Conservation (phyloP, 2,329 filamentous ascomycete genomes). For the Furcasterigmium furcatum region DNA sequence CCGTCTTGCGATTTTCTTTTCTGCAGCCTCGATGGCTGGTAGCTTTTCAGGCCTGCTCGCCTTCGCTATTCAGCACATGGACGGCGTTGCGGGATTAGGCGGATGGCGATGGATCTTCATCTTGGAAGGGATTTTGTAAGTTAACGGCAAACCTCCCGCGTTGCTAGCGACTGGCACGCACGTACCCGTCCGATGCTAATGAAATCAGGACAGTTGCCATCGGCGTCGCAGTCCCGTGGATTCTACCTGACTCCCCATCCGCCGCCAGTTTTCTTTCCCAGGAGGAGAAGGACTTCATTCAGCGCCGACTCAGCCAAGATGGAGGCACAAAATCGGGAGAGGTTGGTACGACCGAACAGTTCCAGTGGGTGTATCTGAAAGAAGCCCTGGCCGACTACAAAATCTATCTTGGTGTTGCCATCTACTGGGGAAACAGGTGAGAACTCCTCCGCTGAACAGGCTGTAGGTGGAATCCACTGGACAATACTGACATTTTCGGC, state of each 20-base stretch:
- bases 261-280: conserved; percentile 41
- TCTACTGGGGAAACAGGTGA: conserved; percentile 25
- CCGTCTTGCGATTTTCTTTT: conserved; percentile 30
- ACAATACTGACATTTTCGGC: too few species aligned
- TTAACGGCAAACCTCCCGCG: too few species aligned
- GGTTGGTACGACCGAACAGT: conserved; percentile 44
- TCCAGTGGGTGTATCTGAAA: conserved; percentile 19
- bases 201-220: too few species aligned
- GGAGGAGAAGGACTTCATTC: conserved; percentile 31
- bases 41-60: conserved; percentile 55
- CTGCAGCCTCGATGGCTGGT: conserved; percentile 43
- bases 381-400: conserved; percentile 37
- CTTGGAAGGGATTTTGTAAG: conserved; percentile 55
- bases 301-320: background rate
- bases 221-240: too few species aligned
- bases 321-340: too few species aligned
- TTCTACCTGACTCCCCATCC: conserved; percentile 43
- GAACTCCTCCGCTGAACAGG: too few species aligned
- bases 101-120: conserved; percentile 62
- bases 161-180: conserved; percentile 41
- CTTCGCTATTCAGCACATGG: conserved; percentile 53
- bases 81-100: conserved; percentile 44
- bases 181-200: too few species aligned
- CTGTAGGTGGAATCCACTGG: too few species aligned
- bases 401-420: conserved; percentile 25